Percentiles rank a stretch among this genome's conserved stretches.
phyloP scores from a whole-genome alignment of 2,329 filamentous ascomycete species.

The Phialemoniopsis sp. region DNA sequence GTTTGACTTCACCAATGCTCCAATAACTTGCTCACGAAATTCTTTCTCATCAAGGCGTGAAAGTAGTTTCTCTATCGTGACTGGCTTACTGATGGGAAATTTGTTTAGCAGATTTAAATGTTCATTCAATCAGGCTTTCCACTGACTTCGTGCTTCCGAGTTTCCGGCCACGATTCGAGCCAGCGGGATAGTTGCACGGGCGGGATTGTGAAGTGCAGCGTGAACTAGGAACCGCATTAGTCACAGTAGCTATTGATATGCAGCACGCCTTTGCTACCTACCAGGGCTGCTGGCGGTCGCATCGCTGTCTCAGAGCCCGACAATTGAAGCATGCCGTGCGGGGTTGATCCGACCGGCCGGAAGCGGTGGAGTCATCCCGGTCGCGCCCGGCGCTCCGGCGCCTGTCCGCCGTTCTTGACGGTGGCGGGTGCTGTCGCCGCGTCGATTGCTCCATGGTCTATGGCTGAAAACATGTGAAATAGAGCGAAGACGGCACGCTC shows the following conservation, averaged over 20 bases:
- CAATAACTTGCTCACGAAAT: conserved; percentile 14
- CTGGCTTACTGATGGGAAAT: conserved; percentile 11
- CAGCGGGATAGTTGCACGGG: conserved; percentile 11
- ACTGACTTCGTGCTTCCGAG: conserved; percentile 13
- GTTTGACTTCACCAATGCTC: conserved; percentile 10
- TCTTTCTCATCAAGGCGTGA: conserved; percentile 16
- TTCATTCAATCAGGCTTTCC: too few species aligned
- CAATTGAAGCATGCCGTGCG: conserved; percentile 13
- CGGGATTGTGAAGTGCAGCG: conserved; percentile 8
- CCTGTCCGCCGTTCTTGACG: too few species aligned
- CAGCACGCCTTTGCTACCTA: neutral
- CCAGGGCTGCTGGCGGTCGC: conserved; percentile 12
- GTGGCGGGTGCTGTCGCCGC: too few species aligned
- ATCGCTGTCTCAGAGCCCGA: conserved; percentile 9
- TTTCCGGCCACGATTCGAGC: conserved; percentile 13
- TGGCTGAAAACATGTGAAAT: too few species aligned
- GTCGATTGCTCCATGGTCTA: too few species aligned
- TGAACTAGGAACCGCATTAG: conserved; percentile 1
- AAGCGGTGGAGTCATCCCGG: too few species aligned
- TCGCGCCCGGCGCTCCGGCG: too few species aligned
- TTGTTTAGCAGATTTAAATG: too few species aligned
- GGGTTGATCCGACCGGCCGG: conserved; percentile 4
- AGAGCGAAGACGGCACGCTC: too few species aligned
- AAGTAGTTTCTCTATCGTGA: conserved; percentile 18
- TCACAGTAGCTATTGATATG: too few species aligned